These are phyloP conservation scores for Thraustochytrium sp. DNA, from an alignment of 352 stramenopile genomes.

Conservation along the genomic window DNA sequence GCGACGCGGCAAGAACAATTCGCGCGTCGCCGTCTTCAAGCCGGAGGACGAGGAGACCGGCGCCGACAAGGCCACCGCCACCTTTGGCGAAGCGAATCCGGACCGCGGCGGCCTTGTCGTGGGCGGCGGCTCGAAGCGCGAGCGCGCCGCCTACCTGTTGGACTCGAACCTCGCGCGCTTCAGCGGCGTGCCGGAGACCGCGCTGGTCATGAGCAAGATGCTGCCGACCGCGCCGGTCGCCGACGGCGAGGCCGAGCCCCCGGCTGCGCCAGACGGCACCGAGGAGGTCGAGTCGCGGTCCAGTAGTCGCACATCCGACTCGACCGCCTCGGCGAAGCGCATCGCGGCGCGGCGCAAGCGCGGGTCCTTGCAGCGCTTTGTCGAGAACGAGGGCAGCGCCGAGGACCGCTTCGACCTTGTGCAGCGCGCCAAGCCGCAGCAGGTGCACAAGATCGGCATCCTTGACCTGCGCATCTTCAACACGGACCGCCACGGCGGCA, in stretches of 20 bases:
- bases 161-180: slow-evolving; percentile 69
- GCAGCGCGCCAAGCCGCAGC: slow-evolving; percentile 64
- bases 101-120: slow-evolving; percentile 74
- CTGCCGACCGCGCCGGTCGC: neutral
- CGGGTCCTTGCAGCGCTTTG: slow-evolving; percentile 73
- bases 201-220: slow-evolving; percentile 49
- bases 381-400: slow-evolving; percentile 68
- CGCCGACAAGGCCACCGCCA: neutral
- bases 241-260: no score
- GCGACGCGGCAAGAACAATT: neutral
- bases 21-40: slow-evolving; percentile 17
- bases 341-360: no score
- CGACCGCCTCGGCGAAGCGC: no score
- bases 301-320: no score
- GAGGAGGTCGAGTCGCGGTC: slow-evolving; percentile 37
- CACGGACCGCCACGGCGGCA: slow-evolving; percentile 71
- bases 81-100: slow-evolving; percentile 51
- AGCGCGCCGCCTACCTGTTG: slow-evolving; percentile 71
- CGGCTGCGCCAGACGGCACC: no score
- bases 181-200: slow-evolving; percentile 71
- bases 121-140: slow-evolving; percentile 70
- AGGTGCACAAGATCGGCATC: slow-evolving; percentile 71
- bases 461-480: slow-evolving; percentile 76
- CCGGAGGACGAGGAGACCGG: slow-evolving; percentile 38
- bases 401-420: slow-evolving; percentile 78